phyloP scores from a whole-genome alignment of 179 eudicot species.

The Nepenthes alata region DNA sequence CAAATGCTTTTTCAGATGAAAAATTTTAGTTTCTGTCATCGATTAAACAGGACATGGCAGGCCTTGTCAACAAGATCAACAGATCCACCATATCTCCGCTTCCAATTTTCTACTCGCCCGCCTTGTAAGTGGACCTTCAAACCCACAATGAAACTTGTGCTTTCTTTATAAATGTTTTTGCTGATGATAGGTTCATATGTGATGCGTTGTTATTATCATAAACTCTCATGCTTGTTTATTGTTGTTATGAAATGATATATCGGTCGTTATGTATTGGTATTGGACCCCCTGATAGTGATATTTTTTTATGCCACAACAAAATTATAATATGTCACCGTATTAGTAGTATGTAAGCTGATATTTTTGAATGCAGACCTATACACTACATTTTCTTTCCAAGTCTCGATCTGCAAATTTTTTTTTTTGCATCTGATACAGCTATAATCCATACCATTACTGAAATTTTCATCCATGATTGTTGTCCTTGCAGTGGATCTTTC shows the following conservation, averaged over 20 bases:
- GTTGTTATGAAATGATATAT: no score
- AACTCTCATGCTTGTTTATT: no score
- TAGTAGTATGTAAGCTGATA: no score
- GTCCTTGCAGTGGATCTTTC: neutral
- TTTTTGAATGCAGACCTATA: no score
- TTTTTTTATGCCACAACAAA: no score
- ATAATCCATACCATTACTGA: neutral
- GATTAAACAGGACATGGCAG: conserved; percentile 56
- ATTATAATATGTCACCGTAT: no score
- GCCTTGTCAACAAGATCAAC: conserved; percentile 80
- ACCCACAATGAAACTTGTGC: neutral
- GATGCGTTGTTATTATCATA: no score
- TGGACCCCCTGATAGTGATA: no score
- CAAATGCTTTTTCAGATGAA: neutral
- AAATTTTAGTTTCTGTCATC: conserved; percentile 6
- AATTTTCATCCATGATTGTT: no score
- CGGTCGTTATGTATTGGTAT: no score
- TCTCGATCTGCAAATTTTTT: neutral
- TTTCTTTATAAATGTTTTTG: neutral
- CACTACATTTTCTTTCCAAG: no score
- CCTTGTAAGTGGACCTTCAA: conserved; percentile 32
- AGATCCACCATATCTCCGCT: conserved; percentile 57
- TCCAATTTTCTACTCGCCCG: conserved; percentile 57
- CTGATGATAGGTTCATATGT: neutral
- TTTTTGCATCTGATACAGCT: neutral